Evolutionary conservation across 2,329 filamentous ascomycete genomes (phyloP), one percentile per base, ranked within the genome.

Genomic region (Fusarium lateritium): DNA sequence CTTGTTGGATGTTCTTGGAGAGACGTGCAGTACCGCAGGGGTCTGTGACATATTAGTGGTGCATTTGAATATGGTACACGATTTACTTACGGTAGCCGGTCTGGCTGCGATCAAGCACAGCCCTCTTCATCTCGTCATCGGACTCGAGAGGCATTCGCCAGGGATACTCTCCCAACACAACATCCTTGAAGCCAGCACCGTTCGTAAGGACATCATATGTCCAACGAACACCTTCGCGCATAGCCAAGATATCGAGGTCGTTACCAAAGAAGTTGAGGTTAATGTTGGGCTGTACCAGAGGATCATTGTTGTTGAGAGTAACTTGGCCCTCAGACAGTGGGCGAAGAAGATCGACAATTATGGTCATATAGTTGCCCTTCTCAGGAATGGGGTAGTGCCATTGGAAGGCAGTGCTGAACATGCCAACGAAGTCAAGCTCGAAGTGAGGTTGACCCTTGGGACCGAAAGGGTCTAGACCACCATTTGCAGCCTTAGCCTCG

Each of bases 381-480:
- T 75, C 73, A 6, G 82, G 81, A 0, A 73, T 63, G 1, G 82
- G 82, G 67, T 78, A 81, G 73, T 84, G 83, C 82, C 82, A 84
- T 73, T 84, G 82, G 76, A 84, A 84, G 6, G 82, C 82, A 44
- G 77, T 79, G 46, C 78, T 69, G 73, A 90, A 90, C 80, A 90
- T 83, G 53, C 82, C 79, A 13, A 91, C 84, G 70, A 90, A 90
- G 76, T 90, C 88, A 34, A 89, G 81, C 76, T 89, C 86, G 67
- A 89, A 89, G 67, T 89, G 87, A 26, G 87, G 87, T 75, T 89
- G 86, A 8, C 85, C 86, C 5, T 77, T 80, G 0, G 86, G 86
- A 3, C 83, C 83, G 70, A 89, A 89, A 4, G 86, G 86, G 56
- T 89, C 87, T 0, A 76, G 69, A 0, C 79, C 80, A 13, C 79